Evolutionary conservation across 441 rosid species (phyloP), one percentile per base, ranked within the genome.

Genomic region (Euphorbia celastroides): DNA sequence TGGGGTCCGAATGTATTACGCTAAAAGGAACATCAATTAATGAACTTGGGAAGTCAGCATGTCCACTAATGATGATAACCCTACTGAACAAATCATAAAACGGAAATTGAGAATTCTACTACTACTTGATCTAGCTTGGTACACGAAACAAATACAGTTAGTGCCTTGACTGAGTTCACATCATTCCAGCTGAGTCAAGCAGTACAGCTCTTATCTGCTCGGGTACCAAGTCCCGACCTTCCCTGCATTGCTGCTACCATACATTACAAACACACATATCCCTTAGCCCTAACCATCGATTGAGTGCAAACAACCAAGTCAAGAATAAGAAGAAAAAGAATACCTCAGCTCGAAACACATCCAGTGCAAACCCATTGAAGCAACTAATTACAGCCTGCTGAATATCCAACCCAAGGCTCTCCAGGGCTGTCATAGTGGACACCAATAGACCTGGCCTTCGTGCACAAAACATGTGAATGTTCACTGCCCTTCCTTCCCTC

Each of bases 191-290:
- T 16, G 91, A 83, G 63, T 90, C 97, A 51, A 85, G 74, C 27
- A 90, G 93, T 48, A 82, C 83, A 10, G 95, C 88, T 79, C 86
- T 84, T 80, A 90, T 88, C 56, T 85, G 85, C 68, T 85, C 90
- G 0, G 87, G 87, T 28, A 74, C 72, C 28, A 80, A 79, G 14
- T 83, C 86, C 66, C 81, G 84, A 31, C 85, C 90, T 70, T 82
- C 86, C 64, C 74, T 71, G 75, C 83, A 81, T 83, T 85, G 87
- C 90, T 85, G 83, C 20, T 32, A 23, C 68, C 54, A 1, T 60
- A 32, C 20, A 38, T 27, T 11, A 60, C 19, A 61, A 63, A 34
- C 38, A 9, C 9, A 34, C 38, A 34, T 9, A 34, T 34, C 38
- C 9, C 9, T 34, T 9, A 34, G 38, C 38, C n/a, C 6, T 16